phyloP scores from a whole-genome alignment of 306 rosid genomes.

The Quercus cerris region DNA sequence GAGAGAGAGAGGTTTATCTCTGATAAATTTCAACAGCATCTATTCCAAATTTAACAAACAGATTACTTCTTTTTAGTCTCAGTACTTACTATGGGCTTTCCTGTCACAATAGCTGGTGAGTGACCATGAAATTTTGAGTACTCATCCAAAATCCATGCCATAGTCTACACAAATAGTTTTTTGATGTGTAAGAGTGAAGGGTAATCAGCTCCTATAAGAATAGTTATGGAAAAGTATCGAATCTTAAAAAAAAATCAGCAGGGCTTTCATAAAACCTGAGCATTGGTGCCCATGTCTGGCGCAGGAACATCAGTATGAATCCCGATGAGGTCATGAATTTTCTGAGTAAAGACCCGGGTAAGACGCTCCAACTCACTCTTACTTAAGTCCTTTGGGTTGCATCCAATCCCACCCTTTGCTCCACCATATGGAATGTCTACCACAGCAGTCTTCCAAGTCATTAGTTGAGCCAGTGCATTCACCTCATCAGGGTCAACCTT shows the following conservation, averaged over 20 bases:
- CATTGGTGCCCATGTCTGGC: constrained; percentile 68
- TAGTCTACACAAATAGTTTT: constrained; percentile 31
- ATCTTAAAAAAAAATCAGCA: not conserved
- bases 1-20: not conserved
- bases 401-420: constrained; percentile 72
- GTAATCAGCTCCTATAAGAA: not conserved
- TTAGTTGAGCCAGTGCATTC: constrained; percentile 63
- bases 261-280: constrained; percentile 34
- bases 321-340: constrained; percentile 63
- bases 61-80: not conserved
- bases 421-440: constrained; percentile 69
- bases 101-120: constrained; percentile 66
- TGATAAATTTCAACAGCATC: not conserved
- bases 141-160: constrained; percentile 74
- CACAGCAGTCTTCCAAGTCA: constrained; percentile 77
- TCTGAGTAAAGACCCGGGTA: constrained; percentile 64
- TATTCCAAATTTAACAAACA: not conserved
- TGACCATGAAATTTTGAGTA: constrained; percentile 67
- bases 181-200: not conserved
- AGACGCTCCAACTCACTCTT: constrained; percentile 54
- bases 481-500: constrained; percentile 76
- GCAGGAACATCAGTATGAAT: constrained; percentile 65
- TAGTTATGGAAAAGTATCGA: not conserved
- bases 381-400: constrained; percentile 52
- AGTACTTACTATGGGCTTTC: constrained; percentile 56